Evolutionary conservation across 1,139 yeast genomes (phyloP).

Genomic region (Blastobotrys malaysiensis): DNA sequence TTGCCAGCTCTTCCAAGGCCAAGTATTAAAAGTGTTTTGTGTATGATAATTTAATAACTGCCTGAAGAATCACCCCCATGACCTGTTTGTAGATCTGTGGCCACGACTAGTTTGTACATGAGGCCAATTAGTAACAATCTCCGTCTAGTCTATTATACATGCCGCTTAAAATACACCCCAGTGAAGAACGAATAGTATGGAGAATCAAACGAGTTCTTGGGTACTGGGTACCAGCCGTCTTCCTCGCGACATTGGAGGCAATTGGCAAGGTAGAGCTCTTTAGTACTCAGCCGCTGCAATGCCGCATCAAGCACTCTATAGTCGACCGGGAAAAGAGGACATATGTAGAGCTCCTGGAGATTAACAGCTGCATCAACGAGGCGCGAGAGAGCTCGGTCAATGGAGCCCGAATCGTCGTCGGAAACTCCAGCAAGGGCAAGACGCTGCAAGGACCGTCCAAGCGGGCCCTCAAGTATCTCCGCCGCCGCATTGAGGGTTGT

Average conservation of each 20-base stretch:
- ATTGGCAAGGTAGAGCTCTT: constrained; percentile 5
- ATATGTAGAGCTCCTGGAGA: constrained; percentile 2
- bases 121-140: neutral
- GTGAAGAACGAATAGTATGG: constrained; percentile 7
- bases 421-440: neutral
- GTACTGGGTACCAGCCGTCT: constrained; percentile 8
- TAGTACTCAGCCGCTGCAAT: constrained; percentile 5
- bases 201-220: constrained; percentile 5
- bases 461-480: neutral
- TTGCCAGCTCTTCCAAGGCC: constrained; percentile 27
- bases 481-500: neutral
- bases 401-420: neutral
- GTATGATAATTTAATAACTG: neutral
- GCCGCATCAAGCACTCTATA: neutral
- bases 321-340: constrained; percentile 7
- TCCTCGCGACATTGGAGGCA: constrained; percentile 6
- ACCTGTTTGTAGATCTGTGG: no score
- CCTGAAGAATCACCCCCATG: neutral
- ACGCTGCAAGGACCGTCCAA: neutral
- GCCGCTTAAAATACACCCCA: constrained; percentile 5
- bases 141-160: neutral
- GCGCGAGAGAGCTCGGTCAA: neutral
- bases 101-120: no score
- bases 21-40: constrained; percentile 17
- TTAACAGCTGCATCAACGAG: neutral